Evolutionary conservation across 371 early-diverging fungal genomes (phyloP).

Genomic region (Haplosporangium sp.): DNA sequence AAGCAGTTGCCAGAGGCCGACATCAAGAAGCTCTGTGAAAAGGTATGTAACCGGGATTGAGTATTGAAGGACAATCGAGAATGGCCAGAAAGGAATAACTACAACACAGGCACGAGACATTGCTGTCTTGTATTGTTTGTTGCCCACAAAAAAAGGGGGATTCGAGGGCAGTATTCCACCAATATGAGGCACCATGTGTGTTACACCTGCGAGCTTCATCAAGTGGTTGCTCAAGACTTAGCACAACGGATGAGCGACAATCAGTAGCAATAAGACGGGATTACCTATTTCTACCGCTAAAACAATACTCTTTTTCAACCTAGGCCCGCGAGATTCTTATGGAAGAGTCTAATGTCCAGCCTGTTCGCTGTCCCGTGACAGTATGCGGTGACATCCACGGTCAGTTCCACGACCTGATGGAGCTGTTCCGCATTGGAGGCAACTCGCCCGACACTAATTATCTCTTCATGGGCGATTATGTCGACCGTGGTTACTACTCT

Average conservation of each 20-base stretch:
- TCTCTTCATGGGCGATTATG: slow-evolving; percentile 99
- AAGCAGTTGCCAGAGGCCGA: slow-evolving; percentile 87
- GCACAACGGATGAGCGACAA: not conserved
- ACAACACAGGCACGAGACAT: no score
- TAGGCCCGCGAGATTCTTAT: slow-evolving; percentile 96
- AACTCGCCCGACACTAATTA: slow-evolving; percentile 99
- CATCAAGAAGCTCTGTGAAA: slow-evolving; percentile 88
- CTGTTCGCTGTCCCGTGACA: slow-evolving; percentile 96
- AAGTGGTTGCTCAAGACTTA: no score
- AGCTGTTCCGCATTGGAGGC: slow-evolving; percentile 98
- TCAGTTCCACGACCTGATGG: slow-evolving; percentile 99
- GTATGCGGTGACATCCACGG: slow-evolving; percentile 99
- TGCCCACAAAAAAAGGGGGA: no score
- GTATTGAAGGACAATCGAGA: not conserved
- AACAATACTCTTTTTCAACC: not conserved
- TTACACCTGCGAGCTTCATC: no score
- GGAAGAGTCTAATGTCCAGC: slow-evolving; percentile 96
- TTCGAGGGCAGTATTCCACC: no score
- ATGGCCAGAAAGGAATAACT: no score
- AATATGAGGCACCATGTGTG: no score
- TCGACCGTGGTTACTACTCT: slow-evolving; percentile 99
- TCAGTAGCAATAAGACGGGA: not conserved
- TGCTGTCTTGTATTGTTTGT: no score
- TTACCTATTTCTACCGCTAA: not conserved
- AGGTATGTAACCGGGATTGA: slow-evolving; percentile 64